Evolutionary conservation across 352 stramenopile genomes (phyloP).

Genomic region (Phytophthora megakarya): DNA sequence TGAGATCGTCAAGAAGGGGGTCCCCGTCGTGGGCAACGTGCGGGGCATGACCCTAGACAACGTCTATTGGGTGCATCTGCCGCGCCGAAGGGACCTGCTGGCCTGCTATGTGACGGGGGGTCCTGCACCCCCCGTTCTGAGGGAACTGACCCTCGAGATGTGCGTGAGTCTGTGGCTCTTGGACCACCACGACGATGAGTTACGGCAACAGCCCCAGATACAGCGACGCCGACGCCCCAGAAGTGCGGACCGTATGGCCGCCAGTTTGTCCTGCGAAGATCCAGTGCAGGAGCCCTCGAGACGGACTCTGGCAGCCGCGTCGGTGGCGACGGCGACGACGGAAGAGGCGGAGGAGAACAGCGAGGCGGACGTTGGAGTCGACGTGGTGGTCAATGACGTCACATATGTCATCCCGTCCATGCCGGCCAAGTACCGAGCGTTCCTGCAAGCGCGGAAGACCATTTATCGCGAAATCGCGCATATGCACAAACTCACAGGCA

Average conservation of each 20-base stretch:
- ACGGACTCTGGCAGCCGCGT: conserved; percentile 5
- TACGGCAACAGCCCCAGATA: conserved; percentile 23
- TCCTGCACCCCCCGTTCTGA: conserved; percentile 27
- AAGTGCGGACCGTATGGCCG: conserved; percentile 3
- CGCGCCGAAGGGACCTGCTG: conserved; percentile 63
- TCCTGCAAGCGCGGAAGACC: conserved; percentile 90
- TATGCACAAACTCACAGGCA: conserved; percentile 92
- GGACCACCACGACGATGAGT: conserved; percentile 66
- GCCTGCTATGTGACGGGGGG: conserved; percentile 66
- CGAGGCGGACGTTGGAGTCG: conserved; percentile 3
- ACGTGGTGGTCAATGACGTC: conserved; percentile 33
- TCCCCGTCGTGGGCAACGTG: conserved; percentile 51
- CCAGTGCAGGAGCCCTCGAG: conserved; percentile 39
- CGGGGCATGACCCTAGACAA: conserved; percentile 76
- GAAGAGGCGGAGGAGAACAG: conserved; percentile 18
- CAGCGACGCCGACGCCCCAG: conserved; percentile 10
- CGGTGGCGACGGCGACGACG: neutral
- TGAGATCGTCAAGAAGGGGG: conserved; percentile 86
- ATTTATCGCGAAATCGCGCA: conserved; percentile 96
- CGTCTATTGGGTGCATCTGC: conserved; percentile 78
- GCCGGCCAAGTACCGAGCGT: conserved; percentile 94
- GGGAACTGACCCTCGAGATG: conserved; percentile 88
- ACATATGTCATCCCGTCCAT: conserved; percentile 79
- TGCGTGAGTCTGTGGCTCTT: conserved; percentile 83
- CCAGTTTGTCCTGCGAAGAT: conserved; percentile 41